Evolutionary conservation across 2,329 filamentous ascomycete species (phyloP), one percentile per base, ranked within the genome.

Genomic region (Fonsecaea nubica): DNA sequence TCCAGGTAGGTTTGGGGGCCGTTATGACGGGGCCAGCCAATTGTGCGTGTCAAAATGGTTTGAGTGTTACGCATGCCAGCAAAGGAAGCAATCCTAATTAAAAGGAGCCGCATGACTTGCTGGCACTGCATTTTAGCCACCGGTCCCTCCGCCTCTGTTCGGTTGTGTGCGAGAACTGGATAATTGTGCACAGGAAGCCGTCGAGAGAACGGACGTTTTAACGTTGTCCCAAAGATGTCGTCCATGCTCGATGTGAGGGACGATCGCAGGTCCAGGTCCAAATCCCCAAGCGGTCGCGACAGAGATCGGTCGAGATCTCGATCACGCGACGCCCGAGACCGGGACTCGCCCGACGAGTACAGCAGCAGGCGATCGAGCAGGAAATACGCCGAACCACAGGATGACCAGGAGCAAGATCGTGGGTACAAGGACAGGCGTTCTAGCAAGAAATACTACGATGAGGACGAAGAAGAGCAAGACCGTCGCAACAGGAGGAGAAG

Each of bases 301-400:
- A 62, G 71, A 57, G 75, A 71, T 68, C 74, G 77, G 53, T 80
- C 81, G 52, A 78, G 79, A 65, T 81, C 80, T 54, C 76, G 76
- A 61, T 81, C 80, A 72, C 80, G 80, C 75, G 79, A 81, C 67
- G 74, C 66, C 59, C 77, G 79, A 50, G 72, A 66, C 60, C 77
- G 79, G 53, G 72, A 69, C 12, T 73, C 77, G 12, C 75, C 75
- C 32, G 75, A 77, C 30, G 66, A 71, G 33, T 62, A 66, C 38
- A 54, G 32, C 35, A 61, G 48, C 55, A 63, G 58, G 33, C 55
- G 67, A 21, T 68, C 69, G 7, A 71, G 64, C 58, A 65, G 61
- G 40, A 67, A 74, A 33, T 76, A 75, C 71, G 70, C 72, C 65
- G 74, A 73, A 62, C 72, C 71, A 60, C 75, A 75, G 53, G 70